Evolutionary conservation across 139 green algal species (phyloP).

Genomic region (Micromonas pusilla): DNA sequence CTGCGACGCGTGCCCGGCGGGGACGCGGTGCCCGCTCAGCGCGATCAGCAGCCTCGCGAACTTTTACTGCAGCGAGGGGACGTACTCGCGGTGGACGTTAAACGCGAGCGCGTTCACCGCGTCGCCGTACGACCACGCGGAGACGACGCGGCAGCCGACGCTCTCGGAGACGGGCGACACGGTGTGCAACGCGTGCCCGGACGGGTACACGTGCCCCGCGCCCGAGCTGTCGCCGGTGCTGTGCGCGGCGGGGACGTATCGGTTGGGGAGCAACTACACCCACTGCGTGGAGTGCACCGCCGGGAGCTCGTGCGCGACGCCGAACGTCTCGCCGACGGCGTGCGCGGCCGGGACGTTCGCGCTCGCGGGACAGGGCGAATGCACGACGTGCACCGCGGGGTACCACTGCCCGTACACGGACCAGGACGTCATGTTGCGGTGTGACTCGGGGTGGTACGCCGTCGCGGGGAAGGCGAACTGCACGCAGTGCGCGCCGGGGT

Average conservation of each 20-base stretch:
- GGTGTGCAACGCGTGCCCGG: slow-evolving; percentile 8
- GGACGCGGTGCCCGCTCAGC: background rate
- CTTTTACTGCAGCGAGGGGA: background rate
- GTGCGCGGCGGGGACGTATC: background rate
- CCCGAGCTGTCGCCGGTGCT: background rate
- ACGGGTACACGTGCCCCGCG: slow-evolving; percentile 19
- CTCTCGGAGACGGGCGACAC: background rate
- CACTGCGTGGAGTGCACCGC: background rate
- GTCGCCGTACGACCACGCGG: slow-evolving; percentile 10
- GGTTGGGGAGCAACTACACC: background rate
- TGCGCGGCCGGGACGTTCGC: slow-evolving; percentile 7
- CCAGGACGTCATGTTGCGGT: too few relatives aligned
- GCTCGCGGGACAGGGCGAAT: background rate
- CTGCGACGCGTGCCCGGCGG: background rate
- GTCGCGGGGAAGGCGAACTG: too few relatives aligned
- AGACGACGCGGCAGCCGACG: background rate
- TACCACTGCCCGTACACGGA: background rate
- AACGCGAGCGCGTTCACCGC: background rate
- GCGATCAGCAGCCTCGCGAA: background rate
- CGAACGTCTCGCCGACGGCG: background rate
- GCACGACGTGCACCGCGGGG: slow-evolving; percentile 2
- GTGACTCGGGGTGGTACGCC: too few relatives aligned
- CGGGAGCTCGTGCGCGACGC: background rate
- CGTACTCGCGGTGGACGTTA: background rate
- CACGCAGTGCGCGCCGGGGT: background rate